Base-by-base conservation (phyloP, 2,329 filamentous ascomycete genomes). In the Claviceps pazoutovae region DNA sequence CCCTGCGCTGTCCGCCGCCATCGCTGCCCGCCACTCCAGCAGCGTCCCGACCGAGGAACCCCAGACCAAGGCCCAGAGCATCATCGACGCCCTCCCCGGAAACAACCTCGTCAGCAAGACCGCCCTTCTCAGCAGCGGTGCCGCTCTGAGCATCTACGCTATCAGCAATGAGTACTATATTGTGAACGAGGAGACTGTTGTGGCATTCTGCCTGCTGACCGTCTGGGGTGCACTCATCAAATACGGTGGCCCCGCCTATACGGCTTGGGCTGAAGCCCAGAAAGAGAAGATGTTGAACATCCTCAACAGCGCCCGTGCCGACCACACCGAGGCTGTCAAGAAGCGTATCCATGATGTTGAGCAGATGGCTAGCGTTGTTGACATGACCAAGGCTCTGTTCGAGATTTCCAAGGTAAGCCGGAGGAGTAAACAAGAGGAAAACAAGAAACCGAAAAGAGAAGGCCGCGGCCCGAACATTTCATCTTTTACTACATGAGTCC, bases 81-180 rank as follows among this genome's bases (percentile, higher is more conserved):
- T 98, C 72, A 76, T 98, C 66, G 89, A 98, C 65, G 77, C 90
- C 58, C 80, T 98, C 51, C 93, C 93, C 65, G 93, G 94, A 63
- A 95, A 81, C 80, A 91, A 80, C 67, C 77, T 96, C 59, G 75
- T 95, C 68, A 94, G 88, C 72, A 98, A 98, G 84, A 89, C 88
- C 62, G 93, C 93, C 66, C 91, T 96, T 68, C 85, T 98, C 65
- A 97, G 91, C 67, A 90, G 88, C 64, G 84, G 85, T 59, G 88
- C 93, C 65, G 91, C 86, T 74, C 73, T 95, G 63, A 90, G 87
- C 65, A 80, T 95, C 71, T 95, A 93, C 68, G 93, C 89, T 66
- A 89, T 98, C 74, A 94, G 87, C 83, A 98, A 95, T 76, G 93
- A 98, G 82, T 89, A 97, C 78, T 97, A 96, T 74, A 89, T 98